Evolutionary conservation across 2,329 filamentous ascomycete species (phyloP), one percentile per base, ranked within the genome.

Genomic region (Scedosporium aurantiacum): DNA sequence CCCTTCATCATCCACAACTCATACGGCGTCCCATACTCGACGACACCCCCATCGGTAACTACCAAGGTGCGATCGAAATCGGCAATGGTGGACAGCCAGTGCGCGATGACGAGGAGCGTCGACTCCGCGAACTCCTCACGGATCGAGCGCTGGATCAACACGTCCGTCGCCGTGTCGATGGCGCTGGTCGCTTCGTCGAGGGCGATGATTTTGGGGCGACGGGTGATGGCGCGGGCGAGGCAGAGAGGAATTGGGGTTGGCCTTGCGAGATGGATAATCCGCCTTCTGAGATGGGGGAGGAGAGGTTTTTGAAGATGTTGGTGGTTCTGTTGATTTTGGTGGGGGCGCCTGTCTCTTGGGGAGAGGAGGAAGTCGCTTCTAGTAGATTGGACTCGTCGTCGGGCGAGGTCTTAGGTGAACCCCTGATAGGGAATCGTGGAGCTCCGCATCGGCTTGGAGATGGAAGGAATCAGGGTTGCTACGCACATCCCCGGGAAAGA

Each of bases 401-500:
- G 28, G 88, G 81, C 1, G 80, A 79, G 3, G 84, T 55, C 86
- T n/a, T n/a, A 81, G 0, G 80, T 83, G 1, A 84, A 84, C n/a
- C 79, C 76, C 1, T 83, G 78, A 10, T 79, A 78, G 1, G 83
- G 83, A 68, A 88, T 88, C 2, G 78, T 78, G 28, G 89, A 73
- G 66, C 88, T 89, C 23, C 86, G 80, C 68, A 85, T 78, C 50
- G 89, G 79, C 1, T 82, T 82, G 41, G 80, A 77, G 67, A 87
- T 85, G 73, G 67, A 89, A 89, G 0, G 87, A 83, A 68, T 90
- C 88, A 5, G 90, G 78, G 67, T 90, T 90, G 32, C 77, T 81
- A 41, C 86, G 79, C 21, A 91, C 27, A 5, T 72, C 74, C 40
- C 74, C 76, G 0, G 76, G 76, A 1, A 89, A 88, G 6, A 89